Evolutionary conservation across 352 stramenopile genomes (phyloP).

Genomic region (Phytophthora citricola): DNA sequence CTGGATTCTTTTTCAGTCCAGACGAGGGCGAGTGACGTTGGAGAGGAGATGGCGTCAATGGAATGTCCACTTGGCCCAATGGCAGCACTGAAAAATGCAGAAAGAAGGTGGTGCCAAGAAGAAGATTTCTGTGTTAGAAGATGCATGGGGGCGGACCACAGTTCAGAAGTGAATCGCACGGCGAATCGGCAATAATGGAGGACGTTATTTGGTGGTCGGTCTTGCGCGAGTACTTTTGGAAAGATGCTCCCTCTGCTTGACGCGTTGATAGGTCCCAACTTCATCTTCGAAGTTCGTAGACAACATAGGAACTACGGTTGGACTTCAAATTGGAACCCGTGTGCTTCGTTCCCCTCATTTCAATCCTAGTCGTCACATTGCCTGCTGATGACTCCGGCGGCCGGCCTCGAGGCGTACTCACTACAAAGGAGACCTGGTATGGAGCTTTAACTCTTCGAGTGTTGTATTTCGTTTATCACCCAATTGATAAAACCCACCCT

Average conservation of each 20-base stretch:
- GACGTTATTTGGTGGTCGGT: neutral
- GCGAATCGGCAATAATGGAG: constrained; percentile 5
- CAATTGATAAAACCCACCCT: neutral
- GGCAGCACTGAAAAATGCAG: constrained; percentile 1
- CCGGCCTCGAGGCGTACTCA: neutral
- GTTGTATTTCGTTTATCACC: neutral
- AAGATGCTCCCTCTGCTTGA: neutral
- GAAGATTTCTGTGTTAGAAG: neutral
- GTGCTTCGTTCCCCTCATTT: neutral
- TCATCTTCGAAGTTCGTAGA: neutral
- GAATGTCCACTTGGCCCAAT: constrained; percentile 20
- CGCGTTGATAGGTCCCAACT: too few relatives aligned
- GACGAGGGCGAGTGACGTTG: constrained; percentile 7
- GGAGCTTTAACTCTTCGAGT: neutral
- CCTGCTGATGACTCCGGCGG: neutral
- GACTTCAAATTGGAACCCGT: too few relatives aligned
- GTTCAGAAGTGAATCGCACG: constrained; percentile 1
- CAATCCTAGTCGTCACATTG: neutral
- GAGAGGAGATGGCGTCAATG: constrained; percentile 15
- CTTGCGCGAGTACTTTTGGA: constrained; percentile 1
- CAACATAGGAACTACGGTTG: neutral
- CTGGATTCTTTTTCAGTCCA: constrained; percentile 13
- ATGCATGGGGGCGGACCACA: neutral
- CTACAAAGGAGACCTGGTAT: neutral
- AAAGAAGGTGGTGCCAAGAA: neutral